Base-by-base conservation (phyloP, 1,139 yeast genomes). In the Pichia sp. region DNA sequence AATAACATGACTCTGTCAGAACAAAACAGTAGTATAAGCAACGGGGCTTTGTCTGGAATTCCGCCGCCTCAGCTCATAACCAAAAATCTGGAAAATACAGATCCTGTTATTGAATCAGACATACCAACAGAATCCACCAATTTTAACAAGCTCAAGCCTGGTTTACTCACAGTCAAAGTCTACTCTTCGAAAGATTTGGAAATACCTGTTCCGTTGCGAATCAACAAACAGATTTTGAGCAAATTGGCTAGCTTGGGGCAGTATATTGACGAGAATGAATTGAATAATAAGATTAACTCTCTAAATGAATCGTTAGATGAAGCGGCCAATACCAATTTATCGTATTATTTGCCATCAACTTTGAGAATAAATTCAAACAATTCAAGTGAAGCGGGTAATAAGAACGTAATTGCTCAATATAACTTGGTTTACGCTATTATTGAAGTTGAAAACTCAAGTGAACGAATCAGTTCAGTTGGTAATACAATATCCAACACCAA, bases 151-250 rank as follows among this genome's bases (percentile, higher is more conserved):
- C 40, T 48, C 42, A 67, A 67, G 39, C 92, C 94, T 0, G 95
- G 94, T 0, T 63, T 84, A 31, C 68, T 85, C 45, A 80, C 85
- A 0, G 83, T 85, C 29, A 81, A 83, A 52, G 72, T 85, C 33
- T 80, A 82, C 58, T 72, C 74, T 36, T 82, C 86, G 6, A 68
- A 72, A 46, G 73, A 78, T 45, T 66, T 84, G 47, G 71, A 73
- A 44, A 68, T 85, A 39, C 94, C 95, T 4, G 55, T 60, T 28
- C 60, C 64, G 5, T 49, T 62, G 37, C 71, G 71, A 54, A 75
- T 76, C 51, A 73, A 73, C 55, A 72, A 72, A 55, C 76, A 71
- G 51, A 73, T 76, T 6, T 60, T 77, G 40, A 67, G 68, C 35
- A 77, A 79, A 29, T 65, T 77, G 51, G 80, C 81, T 4, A 53